Evolutionary conservation across 2,329 filamentous ascomycete genomes (phyloP).

Genomic region (Claviceps capensis): DNA sequence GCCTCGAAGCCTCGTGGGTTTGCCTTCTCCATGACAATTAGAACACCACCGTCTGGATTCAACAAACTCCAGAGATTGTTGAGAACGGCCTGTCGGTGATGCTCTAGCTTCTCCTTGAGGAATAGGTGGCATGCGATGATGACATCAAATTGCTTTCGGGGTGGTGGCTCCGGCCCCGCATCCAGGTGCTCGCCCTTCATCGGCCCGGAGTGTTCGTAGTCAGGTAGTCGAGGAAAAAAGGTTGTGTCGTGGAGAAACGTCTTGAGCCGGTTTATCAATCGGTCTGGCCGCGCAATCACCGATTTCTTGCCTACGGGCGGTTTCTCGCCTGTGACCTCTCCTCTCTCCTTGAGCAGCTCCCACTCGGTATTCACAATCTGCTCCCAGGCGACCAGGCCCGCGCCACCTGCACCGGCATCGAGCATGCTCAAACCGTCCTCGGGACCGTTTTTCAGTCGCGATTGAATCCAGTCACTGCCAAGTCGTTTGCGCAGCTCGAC

Average conservation of each 20-base stretch:
- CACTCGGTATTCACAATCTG: constrained; percentile 72
- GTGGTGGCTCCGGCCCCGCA: constrained; percentile 36
- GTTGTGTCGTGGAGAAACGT: constrained; percentile 75
- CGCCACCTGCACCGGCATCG: constrained; percentile 63
- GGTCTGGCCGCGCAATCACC: constrained; percentile 63
- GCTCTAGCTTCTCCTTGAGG: constrained; percentile 61
- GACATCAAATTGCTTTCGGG: constrained; percentile 72
- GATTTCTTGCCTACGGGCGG: constrained; percentile 57
- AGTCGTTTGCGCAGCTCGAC: constrained; percentile 63
- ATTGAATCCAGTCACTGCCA: constrained; percentile 56
- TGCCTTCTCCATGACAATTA: constrained; percentile 83
- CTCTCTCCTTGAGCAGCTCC: constrained; percentile 48
- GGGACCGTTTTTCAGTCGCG: constrained; percentile 44
- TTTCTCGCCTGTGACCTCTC: constrained; percentile 24
- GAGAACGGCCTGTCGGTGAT: constrained; percentile 62
- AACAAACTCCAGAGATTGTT: constrained; percentile 85
- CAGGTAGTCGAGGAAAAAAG: constrained; percentile 82
- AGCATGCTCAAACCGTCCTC: constrained; percentile 48
- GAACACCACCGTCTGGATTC: constrained; percentile 69
- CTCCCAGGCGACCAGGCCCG: constrained; percentile 60
- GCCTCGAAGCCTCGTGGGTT: constrained; percentile 86
- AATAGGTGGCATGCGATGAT: constrained; percentile 81
- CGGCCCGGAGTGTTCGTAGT: constrained; percentile 57
- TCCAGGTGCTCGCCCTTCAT: constrained; percentile 46
- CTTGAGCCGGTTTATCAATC: constrained; percentile 62